Base-by-base conservation (phyloP, 352 stramenopile genomes). In the Peronospora belbahrii region DNA sequence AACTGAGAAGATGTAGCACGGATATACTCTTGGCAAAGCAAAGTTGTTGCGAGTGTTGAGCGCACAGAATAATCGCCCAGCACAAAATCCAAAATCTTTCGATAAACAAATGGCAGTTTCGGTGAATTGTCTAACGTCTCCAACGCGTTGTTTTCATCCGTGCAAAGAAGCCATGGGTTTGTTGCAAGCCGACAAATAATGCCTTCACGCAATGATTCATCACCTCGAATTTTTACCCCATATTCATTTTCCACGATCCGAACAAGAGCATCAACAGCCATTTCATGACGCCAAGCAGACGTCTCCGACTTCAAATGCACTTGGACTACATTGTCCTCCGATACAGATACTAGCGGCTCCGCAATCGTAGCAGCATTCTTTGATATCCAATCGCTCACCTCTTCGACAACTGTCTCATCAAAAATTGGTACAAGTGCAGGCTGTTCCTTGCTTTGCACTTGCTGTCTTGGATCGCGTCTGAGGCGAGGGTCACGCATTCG, bases 161-260 rank as follows among this genome's bases (percentile, higher is more conserved):
- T 79, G 44, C 67, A 54, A 39, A 85, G 39, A 23, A 86, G 59
- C 75, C 73, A 87, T 14, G 62, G 65, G 37, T 59, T 79, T 19
- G 74, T 74, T 6, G 79, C 79, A 6, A 91, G 67, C 0, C 79
- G 67, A 43, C 79, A 87, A 4, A 91, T 14, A 27, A 91, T 45
- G n/a, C 59, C 50, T 59, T 88, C 76, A 13, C 79, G 76, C 31
- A 87, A 56, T 17, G 48, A 28, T 42, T 83, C 73, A 19, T 88
- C 66, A 3, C 76, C 76, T 44, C 72, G 67, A 51, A 85, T 78
- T 14, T 70, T 70, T 7, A 74, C 70, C 32, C 79, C 79, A 24
- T 85, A 84, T 32, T 88, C 75, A 46, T 85, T 87, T 49, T 79
- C 67, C 18, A 91, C 67, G 28, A 91, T 86, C 15, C 79, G 76